Evolutionary conservation across 1,284 basidiomycete genomes (phyloP), one percentile per base, ranked within the genome.

Genomic region (Cryptococcus sp.): DNA sequence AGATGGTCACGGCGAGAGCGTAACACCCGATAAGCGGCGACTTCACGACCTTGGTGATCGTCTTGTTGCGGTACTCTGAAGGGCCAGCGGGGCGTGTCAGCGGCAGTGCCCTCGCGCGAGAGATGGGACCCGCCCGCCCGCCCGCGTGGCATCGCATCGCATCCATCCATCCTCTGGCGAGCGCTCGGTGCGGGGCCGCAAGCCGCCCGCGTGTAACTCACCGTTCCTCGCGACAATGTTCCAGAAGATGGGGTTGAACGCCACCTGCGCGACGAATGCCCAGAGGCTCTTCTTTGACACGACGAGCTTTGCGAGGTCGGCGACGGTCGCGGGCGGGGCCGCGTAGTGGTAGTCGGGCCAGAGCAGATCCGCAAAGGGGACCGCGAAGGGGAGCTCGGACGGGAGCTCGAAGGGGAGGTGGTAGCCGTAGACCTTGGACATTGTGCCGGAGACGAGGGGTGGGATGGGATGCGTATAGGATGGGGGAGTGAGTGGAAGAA

Each of bases 181-280:
- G n/a, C n/a, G n/a, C n/a, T n/a, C n/a, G n/a, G n/a, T n/a, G n/a
- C n/a, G n/a, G n/a, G n/a, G n/a, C n/a, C n/a, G n/a, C n/a, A n/a
- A n/a, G n/a, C n/a, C n/a, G n/a, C n/a, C n/a, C n/a, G n/a, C n/a
- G n/a, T n/a, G n/a, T n/a, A n/a, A 79, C 82, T 56, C 57, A 93
- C 93, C 94, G 79, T 95, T 92, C 57, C 87, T 86, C 24, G 94
- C 94, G 37, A 94, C 85, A 60, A 93, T 86, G 78, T 98, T 98
- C 95, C 94, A 98, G 66, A 89, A 94, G 1, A 86, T 84, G 0
- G 94, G 94, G 71, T 97, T 97, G 81, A 96, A 95, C 15, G 84
- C 71, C 50, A 92, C 87, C 56, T 86, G 76, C 0, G 82, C 78
- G 16, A 88, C 63, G 1, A 85, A 85, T 23, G 88, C 62, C 71